These are phyloP conservation scores for Hura crepitans DNA, from an alignment of 441 rosid species.

Conservation along the genomic window DNA sequence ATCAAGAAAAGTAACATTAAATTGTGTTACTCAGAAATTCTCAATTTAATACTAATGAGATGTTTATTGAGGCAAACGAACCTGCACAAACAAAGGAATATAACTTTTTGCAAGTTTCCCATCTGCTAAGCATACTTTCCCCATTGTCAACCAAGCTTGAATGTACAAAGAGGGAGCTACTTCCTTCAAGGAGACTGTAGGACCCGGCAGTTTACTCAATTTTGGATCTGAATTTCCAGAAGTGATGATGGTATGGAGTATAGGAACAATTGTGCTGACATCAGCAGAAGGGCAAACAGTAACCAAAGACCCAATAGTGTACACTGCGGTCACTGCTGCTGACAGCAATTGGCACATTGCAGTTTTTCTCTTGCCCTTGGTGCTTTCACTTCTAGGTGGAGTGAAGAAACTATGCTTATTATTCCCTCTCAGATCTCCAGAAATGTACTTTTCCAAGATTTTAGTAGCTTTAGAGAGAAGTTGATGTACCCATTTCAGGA, in stretches of 20 bases:
- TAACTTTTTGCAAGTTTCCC: slow-evolving; percentile 85
- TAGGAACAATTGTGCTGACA: slow-evolving; percentile 53
- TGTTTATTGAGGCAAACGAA: slow-evolving; percentile 26
- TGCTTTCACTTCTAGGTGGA: slow-evolving; percentile 53
- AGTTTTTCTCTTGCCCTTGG: slow-evolving; percentile 45
- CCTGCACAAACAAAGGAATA: slow-evolving; percentile 93
- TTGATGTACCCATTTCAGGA: slow-evolving; percentile 63
- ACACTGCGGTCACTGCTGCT: slow-evolving; percentile 61
- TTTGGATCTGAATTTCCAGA: slow-evolving; percentile 66
- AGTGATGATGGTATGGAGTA: slow-evolving; percentile 70
- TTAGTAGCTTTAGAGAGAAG: slow-evolving; percentile 59
- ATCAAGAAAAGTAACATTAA: background rate
- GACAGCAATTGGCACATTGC: slow-evolving; percentile 36
- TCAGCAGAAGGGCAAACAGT: slow-evolving; percentile 70
- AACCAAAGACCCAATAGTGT: slow-evolving; percentile 75
- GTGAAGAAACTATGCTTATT: slow-evolving; percentile 48
- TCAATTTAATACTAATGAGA: background rate
- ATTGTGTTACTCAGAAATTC: slow-evolving; percentile 1
- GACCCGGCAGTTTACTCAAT: slow-evolving; percentile 54
- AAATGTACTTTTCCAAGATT: slow-evolving; percentile 62
- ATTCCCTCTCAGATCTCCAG: slow-evolving; percentile 36
- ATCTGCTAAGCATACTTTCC: slow-evolving; percentile 85
- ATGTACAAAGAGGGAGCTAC: slow-evolving; percentile 63
- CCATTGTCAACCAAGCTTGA: slow-evolving; percentile 91
- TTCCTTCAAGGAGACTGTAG: slow-evolving; percentile 55